These are phyloP conservation scores for Durusdinium trenchii DNA, from an alignment of 73 alveolate genomes.

Conservation along the genomic window DNA sequence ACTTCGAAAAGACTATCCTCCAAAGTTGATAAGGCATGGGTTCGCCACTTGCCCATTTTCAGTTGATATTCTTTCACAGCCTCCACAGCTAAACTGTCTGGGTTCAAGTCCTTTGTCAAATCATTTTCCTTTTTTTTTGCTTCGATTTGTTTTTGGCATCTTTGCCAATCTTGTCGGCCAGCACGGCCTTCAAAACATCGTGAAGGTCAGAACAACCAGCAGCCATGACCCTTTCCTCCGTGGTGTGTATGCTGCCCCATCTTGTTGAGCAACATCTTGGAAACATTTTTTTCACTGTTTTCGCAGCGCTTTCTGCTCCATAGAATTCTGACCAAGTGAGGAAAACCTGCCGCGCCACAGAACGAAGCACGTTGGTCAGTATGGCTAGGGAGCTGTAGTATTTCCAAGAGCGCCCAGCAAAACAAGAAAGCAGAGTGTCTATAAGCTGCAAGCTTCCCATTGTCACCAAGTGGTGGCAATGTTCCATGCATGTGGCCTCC, in stretches of 20 bases:
- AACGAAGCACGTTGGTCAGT: background rate
- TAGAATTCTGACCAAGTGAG: background rate
- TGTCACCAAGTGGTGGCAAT: background rate
- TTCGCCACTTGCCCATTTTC: constrained; percentile 31
- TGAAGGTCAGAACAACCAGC: background rate
- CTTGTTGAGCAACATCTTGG: constrained; percentile 7
- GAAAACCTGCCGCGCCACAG: background rate
- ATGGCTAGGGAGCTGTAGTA: background rate
- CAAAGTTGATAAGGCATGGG: background rate
- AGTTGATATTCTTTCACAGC: constrained; percentile 8
- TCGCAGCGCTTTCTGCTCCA: background rate
- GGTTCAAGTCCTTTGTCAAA: background rate
- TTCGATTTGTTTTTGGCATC: background rate
- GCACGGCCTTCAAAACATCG: background rate
- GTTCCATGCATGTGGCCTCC: constrained; percentile 32
- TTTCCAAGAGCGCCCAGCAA: background rate
- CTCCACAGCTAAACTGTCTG: constrained; percentile 17
- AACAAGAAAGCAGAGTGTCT: background rate
- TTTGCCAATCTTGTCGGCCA: background rate
- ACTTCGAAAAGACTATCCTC: background rate
- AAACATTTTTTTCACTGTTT: background rate
- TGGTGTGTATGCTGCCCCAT: background rate
- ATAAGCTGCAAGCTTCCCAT: background rate
- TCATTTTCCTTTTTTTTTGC: background rate
- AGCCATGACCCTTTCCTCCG: background rate